phyloP scores from a whole-genome alignment of 148 eudicot species.

The Cornus kousa region DNA sequence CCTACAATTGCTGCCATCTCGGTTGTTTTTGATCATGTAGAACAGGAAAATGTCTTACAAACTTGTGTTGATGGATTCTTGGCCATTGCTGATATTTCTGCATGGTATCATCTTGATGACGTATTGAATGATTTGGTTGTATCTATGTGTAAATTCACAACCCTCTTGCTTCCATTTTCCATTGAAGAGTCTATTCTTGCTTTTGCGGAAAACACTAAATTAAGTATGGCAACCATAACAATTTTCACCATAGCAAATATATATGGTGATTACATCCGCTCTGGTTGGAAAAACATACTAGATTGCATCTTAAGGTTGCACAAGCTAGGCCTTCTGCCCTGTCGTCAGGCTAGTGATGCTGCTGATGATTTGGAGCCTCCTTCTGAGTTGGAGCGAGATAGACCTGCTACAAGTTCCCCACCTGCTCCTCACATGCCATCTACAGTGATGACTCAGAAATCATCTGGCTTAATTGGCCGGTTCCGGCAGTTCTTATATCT shows the following conservation, averaged over 20 bases:
- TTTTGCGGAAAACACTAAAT: slow-evolving; percentile 27
- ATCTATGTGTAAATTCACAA: slow-evolving; percentile 28
- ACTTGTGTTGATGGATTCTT: slow-evolving; percentile 24
- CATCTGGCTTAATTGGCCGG: slow-evolving; percentile 30
- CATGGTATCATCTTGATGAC: slow-evolving; percentile 21
- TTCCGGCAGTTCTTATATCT: slow-evolving; percentile 29
- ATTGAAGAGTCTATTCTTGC: slow-evolving; percentile 21
- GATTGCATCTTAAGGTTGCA: slow-evolving; percentile 29
- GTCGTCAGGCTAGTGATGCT: slow-evolving; percentile 24
- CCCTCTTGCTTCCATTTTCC: slow-evolving; percentile 19
- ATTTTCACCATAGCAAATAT: slow-evolving; percentile 26
- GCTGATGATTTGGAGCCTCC: slow-evolving; percentile 20
- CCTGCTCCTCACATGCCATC: slow-evolving; percentile 8
- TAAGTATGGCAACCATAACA: slow-evolving; percentile 22
- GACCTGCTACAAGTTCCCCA: slow-evolving; percentile 10
- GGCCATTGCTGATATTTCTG: slow-evolving; percentile 21
- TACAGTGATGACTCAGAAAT: slow-evolving; percentile 6
- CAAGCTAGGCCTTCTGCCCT: slow-evolving; percentile 25
- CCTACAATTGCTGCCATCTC: slow-evolving; percentile 28
- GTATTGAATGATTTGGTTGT: slow-evolving; percentile 33
- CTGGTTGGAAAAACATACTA: slow-evolving; percentile 27
- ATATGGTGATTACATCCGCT: slow-evolving; percentile 29
- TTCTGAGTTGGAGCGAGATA: slow-evolving; percentile 13
- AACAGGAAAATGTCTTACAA: slow-evolving; percentile 19
- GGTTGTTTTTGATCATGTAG: slow-evolving; percentile 21